Evolutionary conservation across 257 asterid genomes (phyloP).

Genomic region (Solanum habrochaites): DNA sequence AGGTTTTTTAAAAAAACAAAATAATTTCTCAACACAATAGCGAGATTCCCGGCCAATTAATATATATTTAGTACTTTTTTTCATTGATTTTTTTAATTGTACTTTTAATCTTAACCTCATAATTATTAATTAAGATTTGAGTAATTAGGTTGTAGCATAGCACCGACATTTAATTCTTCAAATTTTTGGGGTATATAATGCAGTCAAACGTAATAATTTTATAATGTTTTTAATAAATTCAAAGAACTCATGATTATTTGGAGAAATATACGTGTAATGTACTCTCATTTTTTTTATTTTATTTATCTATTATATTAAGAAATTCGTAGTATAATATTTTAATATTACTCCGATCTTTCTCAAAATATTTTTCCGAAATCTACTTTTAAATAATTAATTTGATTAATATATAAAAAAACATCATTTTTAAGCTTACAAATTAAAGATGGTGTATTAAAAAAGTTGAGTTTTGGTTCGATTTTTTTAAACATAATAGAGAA

Average conservation of each 20-base stretch:
- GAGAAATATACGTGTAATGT: neutral
- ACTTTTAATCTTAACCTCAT: neutral
- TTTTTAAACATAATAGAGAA: neutral
- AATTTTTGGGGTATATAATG: neutral
- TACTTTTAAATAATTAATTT: neutral
- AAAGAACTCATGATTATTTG: neutral
- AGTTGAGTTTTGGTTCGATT: neutral
- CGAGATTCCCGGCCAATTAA: constrained; percentile 61
- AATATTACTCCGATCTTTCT: neutral
- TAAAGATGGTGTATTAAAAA: neutral
- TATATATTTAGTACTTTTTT: neutral
- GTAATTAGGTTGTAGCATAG: neutral
- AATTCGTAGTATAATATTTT: neutral
- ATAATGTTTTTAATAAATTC: neutral
- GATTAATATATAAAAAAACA: neutral
- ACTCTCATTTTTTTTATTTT: neutral
- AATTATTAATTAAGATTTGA: neutral
- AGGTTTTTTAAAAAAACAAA: constrained; percentile 22
- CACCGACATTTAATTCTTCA: constrained; percentile 1
- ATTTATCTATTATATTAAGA: neutral
- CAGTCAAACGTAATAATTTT: neutral
- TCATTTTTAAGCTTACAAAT: neutral
- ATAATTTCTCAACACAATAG: constrained; percentile 32
- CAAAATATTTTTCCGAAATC: neutral
- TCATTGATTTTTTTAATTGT: neutral